phyloP scores from a whole-genome alignment of 192 early-diverging fungal genomes.

The Kickxella alabastrina region DNA sequence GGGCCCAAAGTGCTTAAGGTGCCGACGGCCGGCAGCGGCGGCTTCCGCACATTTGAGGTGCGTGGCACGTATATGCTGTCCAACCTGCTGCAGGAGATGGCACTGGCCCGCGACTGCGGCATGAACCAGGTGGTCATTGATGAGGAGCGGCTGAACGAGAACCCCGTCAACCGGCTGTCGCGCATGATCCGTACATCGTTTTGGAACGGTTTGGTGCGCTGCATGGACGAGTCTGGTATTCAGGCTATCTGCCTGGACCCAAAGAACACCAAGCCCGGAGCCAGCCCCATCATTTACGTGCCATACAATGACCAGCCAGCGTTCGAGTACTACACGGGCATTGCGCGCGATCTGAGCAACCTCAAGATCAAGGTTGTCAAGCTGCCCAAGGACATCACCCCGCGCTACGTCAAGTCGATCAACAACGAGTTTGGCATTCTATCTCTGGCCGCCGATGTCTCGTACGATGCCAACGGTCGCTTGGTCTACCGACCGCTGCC shows the following conservation, averaged over 20 bases:
- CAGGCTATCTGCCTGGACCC: slow-evolving; percentile 89
- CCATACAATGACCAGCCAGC: slow-evolving; percentile 76
- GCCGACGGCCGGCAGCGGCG: slow-evolving; percentile 80
- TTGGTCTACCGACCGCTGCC: slow-evolving; percentile 69
- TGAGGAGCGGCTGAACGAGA: slow-evolving; percentile 87
- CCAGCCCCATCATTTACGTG: slow-evolving; percentile 86
- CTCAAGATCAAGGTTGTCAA: slow-evolving; percentile 73
- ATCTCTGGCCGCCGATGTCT: slow-evolving; percentile 61
- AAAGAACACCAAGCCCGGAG: slow-evolving; percentile 77
- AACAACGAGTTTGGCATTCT: slow-evolving; percentile 89
- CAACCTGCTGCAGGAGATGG: slow-evolving; percentile 93
- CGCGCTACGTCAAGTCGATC: slow-evolving; percentile 86
- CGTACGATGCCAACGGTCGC: slow-evolving; percentile 50
- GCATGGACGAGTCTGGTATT: slow-evolving; percentile 79
- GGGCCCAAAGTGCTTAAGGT: slow-evolving; percentile 88
- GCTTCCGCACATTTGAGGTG: slow-evolving; percentile 83
- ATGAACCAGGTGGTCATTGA: slow-evolving; percentile 84
- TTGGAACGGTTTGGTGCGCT: slow-evolving; percentile 93
- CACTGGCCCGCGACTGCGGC: slow-evolving; percentile 83
- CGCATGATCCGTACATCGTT: slow-evolving; percentile 90
- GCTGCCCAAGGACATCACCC: slow-evolving; percentile 82
- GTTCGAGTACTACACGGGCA: slow-evolving; percentile 73
- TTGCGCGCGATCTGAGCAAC: slow-evolving; percentile 61
- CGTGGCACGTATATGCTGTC: slow-evolving; percentile 94
- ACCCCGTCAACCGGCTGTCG: slow-evolving; percentile 85